A percentile compares a stretch with the other conserved stretches of the same genome.
Conservation (phyloP, 2,329 filamentous ascomycete species). For the Penicillium aurantiogriseum region DNA sequence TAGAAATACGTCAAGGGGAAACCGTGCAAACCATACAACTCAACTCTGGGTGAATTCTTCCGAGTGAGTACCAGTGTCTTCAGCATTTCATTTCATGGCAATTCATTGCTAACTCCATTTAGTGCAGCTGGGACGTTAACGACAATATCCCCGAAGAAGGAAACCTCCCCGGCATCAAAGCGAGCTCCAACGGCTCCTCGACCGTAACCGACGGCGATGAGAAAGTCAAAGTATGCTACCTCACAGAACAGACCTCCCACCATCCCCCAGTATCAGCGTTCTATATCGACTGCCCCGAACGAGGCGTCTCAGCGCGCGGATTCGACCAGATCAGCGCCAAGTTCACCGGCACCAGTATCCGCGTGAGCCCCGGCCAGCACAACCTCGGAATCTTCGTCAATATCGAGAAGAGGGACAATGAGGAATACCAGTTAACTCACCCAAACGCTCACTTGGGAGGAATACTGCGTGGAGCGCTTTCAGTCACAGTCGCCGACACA, state of each 20-base stretch:
- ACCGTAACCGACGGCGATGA: slow-evolving; percentile 36
- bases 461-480: slow-evolving; percentile 80
- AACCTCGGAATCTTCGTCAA: slow-evolving; percentile 96
- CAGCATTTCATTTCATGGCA: not conserved
- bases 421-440: slow-evolving; percentile 93
- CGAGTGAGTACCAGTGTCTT: slow-evolving; percentile 56
- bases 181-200: slow-evolving; percentile 35
- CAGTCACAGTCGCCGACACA: slow-evolving; percentile 83
- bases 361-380: slow-evolving; percentile 85
- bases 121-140: slow-evolving; percentile 95
- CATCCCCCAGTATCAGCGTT: slow-evolving; percentile 97
- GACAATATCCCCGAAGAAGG: slow-evolving; percentile 68
- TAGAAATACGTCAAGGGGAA: slow-evolving; percentile 97
- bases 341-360: slow-evolving; percentile 93
- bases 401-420: slow-evolving; percentile 72
- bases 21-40: slow-evolving; percentile 99
- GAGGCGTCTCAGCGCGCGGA: slow-evolving; percentile 80
- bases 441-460: slow-evolving; percentile 91
- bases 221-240: slow-evolving; percentile 78
- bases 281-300: slow-evolving; percentile 87
- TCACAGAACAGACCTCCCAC: slow-evolving; percentile 97
- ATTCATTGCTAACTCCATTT: slow-evolving; percentile 9
- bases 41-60: slow-evolving; percentile 95
- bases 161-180: slow-evolving; percentile 31
- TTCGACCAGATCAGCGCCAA: slow-evolving; percentile 97